Evolutionary conservation across 371 early-diverging fungal genomes (phyloP), one percentile per base, ranked within the genome.

Genomic region (Cokeromyces recurvatus): DNA sequence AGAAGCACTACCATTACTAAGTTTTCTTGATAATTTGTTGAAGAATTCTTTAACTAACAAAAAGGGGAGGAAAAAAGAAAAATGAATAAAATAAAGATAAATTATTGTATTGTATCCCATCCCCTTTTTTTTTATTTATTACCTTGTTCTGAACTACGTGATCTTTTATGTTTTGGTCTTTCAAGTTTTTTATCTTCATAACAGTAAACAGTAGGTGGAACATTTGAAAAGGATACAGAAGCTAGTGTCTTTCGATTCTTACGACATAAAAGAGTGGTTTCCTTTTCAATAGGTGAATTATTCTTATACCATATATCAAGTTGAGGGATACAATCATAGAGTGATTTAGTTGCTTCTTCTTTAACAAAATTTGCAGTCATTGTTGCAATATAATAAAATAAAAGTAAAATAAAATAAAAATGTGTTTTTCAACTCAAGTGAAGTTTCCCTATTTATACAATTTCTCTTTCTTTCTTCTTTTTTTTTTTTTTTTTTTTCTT

Each of bases 261-360:
- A 29, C 29, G 29, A 29, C 29, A 11, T 29, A 29, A 29, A 29
- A 29, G 29, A 8, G 8, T 29, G 5, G 29, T 8, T 29, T 5
- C 29, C 11, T 29, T 29, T 29, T 5, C 29, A 8, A 8, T 5
- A 29, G 29, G 5, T 29, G 29, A 21, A 14, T 53, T 42, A 7
- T 11, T 22, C 39, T 45, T 39, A 34, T 71, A 71, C 71, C 71
- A 71, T 7, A 57, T 51, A 23, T 67, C 65, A 3, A 71, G 51
- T 4, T 43, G 32, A 6, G 71, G 71, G 8, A 67, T 43, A 15
- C 48, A 51, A 34, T 71, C 71, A 40, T 64, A 66, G 4, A 68
- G n/a, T n/a, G n/a, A n/a, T n/a, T n/a, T n/a, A n/a, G n/a, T n/a
- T n/a, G n/a, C n/a, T n/a, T n/a, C n/a, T n/a, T n/a, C n/a, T n/a